Base-by-base conservation (phyloP, 2,329 filamentous ascomycete genomes). In the Ophiocordyceps unilateralis region DNA sequence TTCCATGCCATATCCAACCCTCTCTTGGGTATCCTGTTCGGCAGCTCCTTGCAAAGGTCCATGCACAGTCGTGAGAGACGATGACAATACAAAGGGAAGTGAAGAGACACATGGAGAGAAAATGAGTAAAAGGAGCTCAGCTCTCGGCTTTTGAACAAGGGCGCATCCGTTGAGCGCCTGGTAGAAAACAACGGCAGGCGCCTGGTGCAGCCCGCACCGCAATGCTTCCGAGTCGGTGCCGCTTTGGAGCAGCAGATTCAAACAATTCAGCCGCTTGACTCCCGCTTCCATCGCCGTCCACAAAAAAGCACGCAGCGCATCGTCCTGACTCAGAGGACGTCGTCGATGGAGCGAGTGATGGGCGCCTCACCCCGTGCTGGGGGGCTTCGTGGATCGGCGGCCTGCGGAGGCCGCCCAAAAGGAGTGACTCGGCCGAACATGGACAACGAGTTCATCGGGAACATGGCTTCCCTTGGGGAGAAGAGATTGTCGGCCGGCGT, bases 271-370 rank as follows among this genome's bases (percentile, higher is more conserved):
- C 28, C 5, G 4, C 28, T 11, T 14, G 28, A 15, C 12, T 14
- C n/a, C 14, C 28, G 4, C n/a, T n/a, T 4, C 19, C 32, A n/a
- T 39, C 12, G 19, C 36, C 19, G 9, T 11, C 17, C 15, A 36
- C n/a, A 11, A 30, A 38, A 14, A 38, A 24, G 21, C 26, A n/a
- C n/a, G n/a, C n/a, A n/a, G n/a, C n/a, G n/a, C n/a, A n/a, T n/a
- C n/a, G n/a, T n/a, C n/a, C n/a, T n/a, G n/a, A n/a, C 23, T 67
- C 69, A 87, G 59, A 88, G 65, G 42, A 86, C 67, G 53, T 87
- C 82, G 56, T 84, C 80, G 53, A 89, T 89, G 45, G 80, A 87
- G 44, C 83, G 70, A 42, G 78, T 76, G 47, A 89, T 87, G 3
- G 83, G 81, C 45, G 76, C 77, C 56, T 82, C 80, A 34, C 83